Evolutionary conservation across 768 basidiomycete genomes (phyloP).

Genomic region (Mycena capillaripes): DNA sequence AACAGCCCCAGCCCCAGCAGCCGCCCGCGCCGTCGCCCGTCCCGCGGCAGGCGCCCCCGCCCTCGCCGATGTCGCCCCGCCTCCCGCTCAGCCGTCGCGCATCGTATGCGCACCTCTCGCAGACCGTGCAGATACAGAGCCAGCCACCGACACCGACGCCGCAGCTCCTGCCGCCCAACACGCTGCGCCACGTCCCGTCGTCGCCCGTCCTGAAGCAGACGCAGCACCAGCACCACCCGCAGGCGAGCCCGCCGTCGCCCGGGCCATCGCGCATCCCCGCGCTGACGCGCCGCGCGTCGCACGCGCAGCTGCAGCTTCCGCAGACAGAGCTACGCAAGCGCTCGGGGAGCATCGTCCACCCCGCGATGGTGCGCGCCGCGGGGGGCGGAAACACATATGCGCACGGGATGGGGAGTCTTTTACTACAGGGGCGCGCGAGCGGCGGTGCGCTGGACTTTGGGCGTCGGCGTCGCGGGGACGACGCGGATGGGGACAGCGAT

Average conservation of each 20-base stretch:
- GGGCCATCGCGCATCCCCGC: slow-evolving; percentile 34
- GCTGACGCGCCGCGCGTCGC: slow-evolving; percentile 40
- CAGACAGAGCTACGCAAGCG: slow-evolving; percentile 46
- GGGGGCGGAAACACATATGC: slow-evolving; percentile 34
- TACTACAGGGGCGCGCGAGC: slow-evolving; percentile 36
- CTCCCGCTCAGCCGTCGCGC: slow-evolving; percentile 32
- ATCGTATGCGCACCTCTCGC: slow-evolving; percentile 26
- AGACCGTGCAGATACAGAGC: neutral
- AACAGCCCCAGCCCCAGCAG: slow-evolving; percentile 30
- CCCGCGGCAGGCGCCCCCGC: slow-evolving; percentile 38
- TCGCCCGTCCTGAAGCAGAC: slow-evolving; percentile 44
- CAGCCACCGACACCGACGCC: neutral
- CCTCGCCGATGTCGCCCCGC: slow-evolving; percentile 44
- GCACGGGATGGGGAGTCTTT: slow-evolving; percentile 36
- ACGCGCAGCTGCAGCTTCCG: slow-evolving; percentile 45
- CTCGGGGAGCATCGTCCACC: slow-evolving; percentile 49
- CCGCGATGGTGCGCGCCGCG: slow-evolving; percentile 34
- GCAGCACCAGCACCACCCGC: slow-evolving; percentile 6
- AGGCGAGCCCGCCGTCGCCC: slow-evolving; percentile 35
- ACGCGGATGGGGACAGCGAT: slow-evolving; percentile 27
- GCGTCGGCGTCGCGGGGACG: slow-evolving; percentile 16
- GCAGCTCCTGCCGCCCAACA: neutral
- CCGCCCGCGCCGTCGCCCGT: slow-evolving; percentile 29
- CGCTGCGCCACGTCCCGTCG: slow-evolving; percentile 32
- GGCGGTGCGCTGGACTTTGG: slow-evolving; percentile 43